Base-by-base conservation (phyloP, 1,139 yeast genomes). In the Candida glucosophila region DNA sequence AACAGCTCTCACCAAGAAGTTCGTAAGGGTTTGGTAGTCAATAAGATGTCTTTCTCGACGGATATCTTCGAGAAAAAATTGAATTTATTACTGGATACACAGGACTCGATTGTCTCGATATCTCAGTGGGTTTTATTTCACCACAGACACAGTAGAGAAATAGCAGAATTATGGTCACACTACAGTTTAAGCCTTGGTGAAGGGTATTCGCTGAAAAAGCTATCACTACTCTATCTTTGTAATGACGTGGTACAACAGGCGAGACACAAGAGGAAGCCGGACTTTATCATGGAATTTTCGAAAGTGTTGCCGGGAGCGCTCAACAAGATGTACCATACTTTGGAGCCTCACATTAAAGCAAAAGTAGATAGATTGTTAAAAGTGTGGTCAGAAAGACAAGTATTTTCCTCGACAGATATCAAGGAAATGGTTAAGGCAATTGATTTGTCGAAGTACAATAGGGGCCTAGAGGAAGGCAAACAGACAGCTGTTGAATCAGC, bases 81-180 rank as follows among this genome's bases (percentile, higher is more conserved):
- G 24, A 60, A 65, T 5, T 52, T 67, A 6, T 59, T 83, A 24
- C 78, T 74, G 41, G 93, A 80, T 37, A 76, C 93, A 0, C 93
- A 80, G 44, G 92, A 82, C 33, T 73, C 88, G 7, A 83, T 83
- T 39, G 90, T 81, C 16, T 68, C 85, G 5, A 75, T 83, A 3
- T 76, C 93, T 0, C 92, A 81, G 46, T 85, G 94, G 94, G 77
- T 77, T 20, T 55, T 83, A 34, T 82, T 82, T 54, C 88, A 83
- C 47, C 73, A 79, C 38, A 61, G 88, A 27, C 72, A 78, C 39
- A 73, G 79, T 14, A 51, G 51, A 7, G 70, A 69, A 23, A 66
- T 77, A 14, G 82, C 85, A 3, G 48, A 58, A 21, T 52, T 71
- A 10, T 85, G 94, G 95, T 54, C 70, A 5, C 47, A 55, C 12